A percentile compares a stretch with the other conserved stretches of the same genome.
These are phyloP conservation scores for Pestalotiopsis sp. DNA, from an alignment of 2,329 filamentous ascomycete species.

Conservation along the genomic window DNA sequence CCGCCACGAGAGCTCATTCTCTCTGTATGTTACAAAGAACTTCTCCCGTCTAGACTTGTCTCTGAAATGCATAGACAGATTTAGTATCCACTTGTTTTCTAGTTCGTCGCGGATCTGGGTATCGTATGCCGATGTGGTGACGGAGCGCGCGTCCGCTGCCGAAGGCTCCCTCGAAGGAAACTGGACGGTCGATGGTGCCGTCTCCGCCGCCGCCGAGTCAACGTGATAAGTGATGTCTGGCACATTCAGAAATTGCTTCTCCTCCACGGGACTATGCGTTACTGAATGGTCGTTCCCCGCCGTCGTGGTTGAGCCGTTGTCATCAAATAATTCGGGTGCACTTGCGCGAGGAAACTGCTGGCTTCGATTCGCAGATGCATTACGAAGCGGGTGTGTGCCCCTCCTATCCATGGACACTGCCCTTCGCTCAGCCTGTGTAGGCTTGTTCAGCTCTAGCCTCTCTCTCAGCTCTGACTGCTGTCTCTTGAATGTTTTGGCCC, in stretches of 20 bases:
- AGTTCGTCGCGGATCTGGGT: conserved; percentile 76
- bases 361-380: conserved; percentile 32
- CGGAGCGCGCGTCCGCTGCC: conserved; percentile 46
- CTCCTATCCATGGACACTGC: conserved; percentile 68
- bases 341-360: conserved; percentile 47
- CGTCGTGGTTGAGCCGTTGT: conserved; percentile 27
- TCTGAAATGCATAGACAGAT: conserved; percentile 96
- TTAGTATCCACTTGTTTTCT: conserved; percentile 90
- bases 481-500: conserved; percentile 77
- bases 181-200: conserved; percentile 25
- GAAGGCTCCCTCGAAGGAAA: conserved; percentile 21
- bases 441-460: conserved; percentile 68
- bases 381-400: conserved; percentile 34
- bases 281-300: conserved; percentile 27
- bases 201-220: conserved; percentile 28
- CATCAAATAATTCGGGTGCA: conserved; percentile 48
- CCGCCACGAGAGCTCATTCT: conserved; percentile 77
- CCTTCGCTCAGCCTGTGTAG: conserved; percentile 68
- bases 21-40: conserved; percentile 94
- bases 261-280: conserved; percentile 35
- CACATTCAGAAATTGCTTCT: conserved; percentile 31
- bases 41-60: conserved; percentile 93
- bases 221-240: conserved; percentile 22
- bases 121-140: conserved; percentile 59
- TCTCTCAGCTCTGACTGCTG: conserved; percentile 81